Base-by-base conservation (phyloP, 1,139 yeast species). In the Suhomyces kunorum region DNA sequence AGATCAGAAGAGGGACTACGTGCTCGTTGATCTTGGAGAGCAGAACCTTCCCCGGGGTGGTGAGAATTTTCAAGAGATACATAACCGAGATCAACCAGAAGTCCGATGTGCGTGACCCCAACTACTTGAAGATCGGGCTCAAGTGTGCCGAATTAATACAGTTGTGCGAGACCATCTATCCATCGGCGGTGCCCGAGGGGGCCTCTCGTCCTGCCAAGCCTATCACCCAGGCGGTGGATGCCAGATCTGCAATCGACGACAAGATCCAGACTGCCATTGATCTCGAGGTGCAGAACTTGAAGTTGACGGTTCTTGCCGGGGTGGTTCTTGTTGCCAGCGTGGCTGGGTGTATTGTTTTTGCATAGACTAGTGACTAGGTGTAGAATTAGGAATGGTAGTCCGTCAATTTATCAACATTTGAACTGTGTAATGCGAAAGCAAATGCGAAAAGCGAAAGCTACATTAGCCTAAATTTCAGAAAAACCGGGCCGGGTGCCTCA, bases 1-100 rank as follows among this genome's bases (percentile, higher is more conserved):
- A 94, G 71, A 85, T 94, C 59, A 80, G 98, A 66, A 87, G 87
- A 65, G 97, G 97, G n/a, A 80, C 87, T 27, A 84, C 98, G 1
- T 84, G 89, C 55, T 68, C 76, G 48, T 74, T 94, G 54, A 89
- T 94, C 48, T 69, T 87, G 47, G 69, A 79, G 44, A 75, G 92
- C 33, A 78, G 90, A 60, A 81, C 88, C 3, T 78, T 87, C 60
- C 80, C 81, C 30, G 90, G 87, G 3, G 92, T 88, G 30, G 84
- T 85, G 33, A 69, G 70, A 9, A 78, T 90, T 32, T 94, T 94
- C 73, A 78, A 83, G 54, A 68, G 78, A 22, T 88, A 87, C 61
- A 68, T 86, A 38, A 81, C 85, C 55, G 73, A 71, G 38, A 89
- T 94, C 54, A 95, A 92, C 63, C 84, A 81, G 49, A 81, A 82